A percentile compares a stretch with the other conserved stretches of the same genome.
Evolutionary conservation across 257 asterid species (phyloP).

Genomic region (Solanum pimpinellifolium): DNA sequence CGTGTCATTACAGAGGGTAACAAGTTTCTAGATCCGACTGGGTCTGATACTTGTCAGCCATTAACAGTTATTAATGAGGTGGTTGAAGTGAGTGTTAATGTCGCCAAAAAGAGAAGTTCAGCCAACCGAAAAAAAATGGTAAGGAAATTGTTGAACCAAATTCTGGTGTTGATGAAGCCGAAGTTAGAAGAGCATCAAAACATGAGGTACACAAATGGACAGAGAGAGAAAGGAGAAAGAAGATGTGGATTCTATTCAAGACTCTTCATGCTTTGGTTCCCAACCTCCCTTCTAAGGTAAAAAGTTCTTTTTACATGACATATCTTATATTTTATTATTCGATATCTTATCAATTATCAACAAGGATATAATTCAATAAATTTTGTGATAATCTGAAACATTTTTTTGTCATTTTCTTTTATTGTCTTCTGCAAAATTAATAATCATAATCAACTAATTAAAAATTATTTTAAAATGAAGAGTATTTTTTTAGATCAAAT

Average conservation of each 20-base stretch:
- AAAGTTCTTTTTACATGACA: not conserved
- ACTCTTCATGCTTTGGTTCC: constrained; percentile 80
- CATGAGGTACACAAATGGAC: constrained; percentile 72
- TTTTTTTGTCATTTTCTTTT: not conserved
- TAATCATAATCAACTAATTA: not conserved
- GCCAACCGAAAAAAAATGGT: not conserved
- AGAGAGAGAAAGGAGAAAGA: constrained; percentile 81
- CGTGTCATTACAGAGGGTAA: not conserved
- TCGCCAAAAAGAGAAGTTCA: constrained; percentile 6
- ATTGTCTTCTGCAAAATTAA: not conserved
- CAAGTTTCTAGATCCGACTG: not conserved
- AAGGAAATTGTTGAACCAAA: not conserved
- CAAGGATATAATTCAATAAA: not conserved
- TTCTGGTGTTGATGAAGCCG: not conserved
- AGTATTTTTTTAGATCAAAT: not conserved
- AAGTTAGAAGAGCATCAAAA: constrained; percentile 26
- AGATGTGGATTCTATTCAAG: constrained; percentile 65
- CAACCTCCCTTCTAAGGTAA: constrained; percentile 72
- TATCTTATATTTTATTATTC: not conserved
- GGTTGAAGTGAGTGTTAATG: not conserved
- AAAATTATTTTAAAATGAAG: not conserved
- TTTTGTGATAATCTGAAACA: not conserved
- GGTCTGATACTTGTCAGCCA: constrained; percentile 1
- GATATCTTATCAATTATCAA: not conserved
- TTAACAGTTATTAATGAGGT: not conserved